phyloP scores from a whole-genome alignment of 805 yeast genomes.

The Tetrapisispora nanseiensis region DNA sequence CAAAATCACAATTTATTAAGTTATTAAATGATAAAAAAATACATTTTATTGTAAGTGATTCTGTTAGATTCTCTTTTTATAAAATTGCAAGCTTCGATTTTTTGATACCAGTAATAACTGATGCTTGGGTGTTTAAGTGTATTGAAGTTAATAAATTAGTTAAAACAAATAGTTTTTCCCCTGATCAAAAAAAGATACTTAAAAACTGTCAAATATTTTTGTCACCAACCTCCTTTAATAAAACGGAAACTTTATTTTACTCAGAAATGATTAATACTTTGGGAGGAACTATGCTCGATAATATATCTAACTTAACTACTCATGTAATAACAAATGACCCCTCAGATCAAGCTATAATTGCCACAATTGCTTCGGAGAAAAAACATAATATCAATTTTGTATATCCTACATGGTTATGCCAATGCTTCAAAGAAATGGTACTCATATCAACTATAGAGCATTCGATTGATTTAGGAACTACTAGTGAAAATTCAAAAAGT shows the following conservation, averaged over 20 bases:
- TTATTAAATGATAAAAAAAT: neutral
- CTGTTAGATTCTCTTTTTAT: conserved; percentile 20
- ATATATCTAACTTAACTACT: conserved; percentile 60
- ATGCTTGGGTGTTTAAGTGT: conserved; percentile 22
- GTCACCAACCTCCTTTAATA: conserved; percentile 47
- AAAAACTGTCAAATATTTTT: conserved; percentile 52
- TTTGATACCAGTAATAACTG: conserved; percentile 24
- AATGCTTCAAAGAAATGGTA: neutral
- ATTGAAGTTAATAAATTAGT: conserved; percentile 15
- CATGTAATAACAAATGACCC: conserved; percentile 58
- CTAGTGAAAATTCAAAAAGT: conserved; percentile 15
- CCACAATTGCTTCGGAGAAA: conserved; percentile 33
- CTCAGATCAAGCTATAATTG: conserved; percentile 51
- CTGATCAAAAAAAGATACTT: conserved; percentile 59
- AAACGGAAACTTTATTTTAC: conserved; percentile 56
- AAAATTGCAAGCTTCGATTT: conserved; percentile 22
- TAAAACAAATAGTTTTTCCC: conserved; percentile 40
- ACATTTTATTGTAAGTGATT: conserved; percentile 19
- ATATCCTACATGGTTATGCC: conserved; percentile 4
- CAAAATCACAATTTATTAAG: neutral
- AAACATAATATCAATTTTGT: conserved; percentile 18
- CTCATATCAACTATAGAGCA: conserved; percentile 35
- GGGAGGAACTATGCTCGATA: conserved; percentile 66
- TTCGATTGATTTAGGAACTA: conserved; percentile 19
- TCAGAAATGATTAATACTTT: conserved; percentile 49